A percentile compares a stretch with the other conserved stretches of the same genome.
Conservation (phyloP, 805 yeast species). For the Yarrowia phangngaensis region DNA sequence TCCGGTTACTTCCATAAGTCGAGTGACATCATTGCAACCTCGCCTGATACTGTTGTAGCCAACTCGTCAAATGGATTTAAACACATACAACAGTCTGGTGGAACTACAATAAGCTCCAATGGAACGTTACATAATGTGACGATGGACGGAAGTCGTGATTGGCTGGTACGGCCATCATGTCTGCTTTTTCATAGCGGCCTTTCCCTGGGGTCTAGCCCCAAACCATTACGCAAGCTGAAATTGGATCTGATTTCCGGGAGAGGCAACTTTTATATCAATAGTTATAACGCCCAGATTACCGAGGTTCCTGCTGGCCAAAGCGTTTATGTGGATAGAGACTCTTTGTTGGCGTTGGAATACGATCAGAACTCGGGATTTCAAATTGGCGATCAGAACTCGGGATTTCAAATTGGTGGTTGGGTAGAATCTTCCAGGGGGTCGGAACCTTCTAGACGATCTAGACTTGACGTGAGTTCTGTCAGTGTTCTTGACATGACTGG, state of each 20-base stretch:
- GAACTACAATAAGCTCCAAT: constrained; percentile 7
- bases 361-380: constrained; percentile 7
- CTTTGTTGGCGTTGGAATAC: constrained; percentile 12
- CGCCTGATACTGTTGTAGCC: constrained; percentile 3
- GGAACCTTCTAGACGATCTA: too few species aligned
- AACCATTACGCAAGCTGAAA: neutral
- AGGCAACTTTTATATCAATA: constrained; percentile 19
- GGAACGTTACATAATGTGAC: constrained; percentile 13
- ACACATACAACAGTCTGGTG: neutral
- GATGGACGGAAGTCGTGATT: constrained; percentile 22
- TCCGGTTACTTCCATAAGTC: constrained; percentile 2
- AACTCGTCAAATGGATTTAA: neutral
- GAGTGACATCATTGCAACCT: constrained; percentile 9
- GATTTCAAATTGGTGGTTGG: constrained; percentile 3
- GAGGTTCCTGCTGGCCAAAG: constrained; percentile 7
- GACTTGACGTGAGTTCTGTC: constrained; percentile 14
- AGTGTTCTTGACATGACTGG: too few species aligned
- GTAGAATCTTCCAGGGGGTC: too few species aligned
- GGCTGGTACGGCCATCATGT: constrained; percentile 7
- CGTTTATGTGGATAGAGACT: constrained; percentile 7
- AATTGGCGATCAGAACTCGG: constrained; percentile 3
- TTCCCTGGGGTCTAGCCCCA: neutral
- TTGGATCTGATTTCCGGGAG: constrained; percentile 11
- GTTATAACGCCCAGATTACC: constrained; percentile 18
- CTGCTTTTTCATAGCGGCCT: constrained; percentile 10